These are phyloP conservation scores for Blastocystis sp. DNA, from an alignment of 352 stramenopile species.

Conservation along the genomic window DNA sequence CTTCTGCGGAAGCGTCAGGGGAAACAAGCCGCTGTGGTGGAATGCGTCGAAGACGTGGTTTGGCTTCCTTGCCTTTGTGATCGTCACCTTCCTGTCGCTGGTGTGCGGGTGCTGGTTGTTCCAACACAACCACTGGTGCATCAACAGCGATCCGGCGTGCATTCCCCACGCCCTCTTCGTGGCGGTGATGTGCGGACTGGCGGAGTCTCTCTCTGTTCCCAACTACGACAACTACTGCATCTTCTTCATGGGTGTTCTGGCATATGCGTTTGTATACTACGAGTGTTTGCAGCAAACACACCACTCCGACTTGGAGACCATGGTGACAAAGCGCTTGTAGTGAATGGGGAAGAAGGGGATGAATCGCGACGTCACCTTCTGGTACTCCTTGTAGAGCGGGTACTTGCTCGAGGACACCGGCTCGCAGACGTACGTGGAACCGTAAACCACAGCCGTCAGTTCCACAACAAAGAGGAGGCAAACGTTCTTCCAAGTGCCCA, in stretches of 20 bases:
- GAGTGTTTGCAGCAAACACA: constrained; percentile 19
- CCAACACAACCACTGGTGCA: neutral
- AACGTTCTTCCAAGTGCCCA: constrained; percentile 37
- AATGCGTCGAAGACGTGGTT: constrained; percentile 67
- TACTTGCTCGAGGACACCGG: constrained; percentile 5
- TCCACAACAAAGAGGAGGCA: neutral
- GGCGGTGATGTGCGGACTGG: constrained; percentile 39
- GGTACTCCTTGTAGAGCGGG: constrained; percentile 22
- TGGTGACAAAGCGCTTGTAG: constrained; percentile 1
- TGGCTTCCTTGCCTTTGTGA: constrained; percentile 45
- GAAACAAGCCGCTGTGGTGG: constrained; percentile 30
- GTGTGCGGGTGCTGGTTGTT: constrained; percentile 14
- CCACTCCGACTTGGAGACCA: neutral
- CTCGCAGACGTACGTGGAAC: constrained; percentile 19
- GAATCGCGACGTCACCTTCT: constrained; percentile 44
- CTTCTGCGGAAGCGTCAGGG: constrained; percentile 41
- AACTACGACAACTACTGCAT: constrained; percentile 69
- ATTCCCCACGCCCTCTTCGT: constrained; percentile 16
- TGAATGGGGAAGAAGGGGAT: constrained; percentile 20
- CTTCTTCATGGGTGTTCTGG: constrained; percentile 56
- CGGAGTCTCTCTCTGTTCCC: constrained; percentile 34
- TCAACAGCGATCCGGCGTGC: constrained; percentile 18
- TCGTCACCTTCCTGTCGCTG: neutral
- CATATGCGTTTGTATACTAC: constrained; percentile 51
- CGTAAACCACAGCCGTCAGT: neutral